Evolutionary conservation across 2,329 filamentous ascomycete species (phyloP).

Genomic region (Epichloe sp.): DNA sequence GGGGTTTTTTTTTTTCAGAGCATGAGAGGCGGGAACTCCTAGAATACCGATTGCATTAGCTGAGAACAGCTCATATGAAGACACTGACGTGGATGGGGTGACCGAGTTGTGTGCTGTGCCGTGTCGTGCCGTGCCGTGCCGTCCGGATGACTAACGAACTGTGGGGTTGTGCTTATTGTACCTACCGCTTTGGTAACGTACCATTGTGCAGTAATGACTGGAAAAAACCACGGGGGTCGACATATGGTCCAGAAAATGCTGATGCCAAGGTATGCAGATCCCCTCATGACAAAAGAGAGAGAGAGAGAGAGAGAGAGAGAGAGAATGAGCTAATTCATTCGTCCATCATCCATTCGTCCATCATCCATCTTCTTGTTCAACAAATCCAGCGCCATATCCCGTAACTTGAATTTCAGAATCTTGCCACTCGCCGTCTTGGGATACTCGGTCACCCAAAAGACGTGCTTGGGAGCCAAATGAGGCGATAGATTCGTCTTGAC

Average conservation of each 20-base stretch:
- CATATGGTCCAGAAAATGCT: too few species aligned
- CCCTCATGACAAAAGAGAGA: too few species aligned
- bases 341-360: too few species aligned
- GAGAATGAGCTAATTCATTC: background rate
- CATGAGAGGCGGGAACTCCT: background rate
- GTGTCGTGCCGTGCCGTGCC: too few species aligned
- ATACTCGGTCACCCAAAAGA: conserved; percentile 79
- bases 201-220: too few species aligned
- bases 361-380: conserved; percentile 8
- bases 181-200: too few species aligned
- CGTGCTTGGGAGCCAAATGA: conserved; percentile 73
- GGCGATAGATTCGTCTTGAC: conserved; percentile 54
- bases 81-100: background rate
- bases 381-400: conserved; percentile 43
- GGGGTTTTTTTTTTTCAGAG: background rate
- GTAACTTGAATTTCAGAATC: conserved; percentile 86
- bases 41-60: background rate
- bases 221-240: too few species aligned
- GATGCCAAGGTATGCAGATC: too few species aligned
- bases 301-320: too few species aligned
- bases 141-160: too few species aligned
- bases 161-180: background rate
- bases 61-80: conserved; percentile 1
- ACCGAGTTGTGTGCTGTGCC: background rate
- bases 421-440: conserved; percentile 95